Evolutionary conservation across 2,329 filamentous ascomycete species (phyloP).

Genomic region (Alternaria sp.): DNA sequence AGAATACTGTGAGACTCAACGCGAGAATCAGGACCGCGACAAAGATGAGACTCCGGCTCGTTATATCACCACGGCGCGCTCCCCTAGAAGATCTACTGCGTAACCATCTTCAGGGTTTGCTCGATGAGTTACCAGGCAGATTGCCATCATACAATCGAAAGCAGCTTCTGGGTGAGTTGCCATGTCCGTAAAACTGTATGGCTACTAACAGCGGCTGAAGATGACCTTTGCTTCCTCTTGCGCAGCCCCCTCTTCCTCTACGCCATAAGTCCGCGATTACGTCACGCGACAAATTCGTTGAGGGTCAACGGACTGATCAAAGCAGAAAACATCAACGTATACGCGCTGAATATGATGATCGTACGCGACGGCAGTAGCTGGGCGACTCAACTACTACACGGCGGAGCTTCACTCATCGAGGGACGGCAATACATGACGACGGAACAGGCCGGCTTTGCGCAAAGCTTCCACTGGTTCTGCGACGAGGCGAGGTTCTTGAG

Average conservation of each 20-base stretch:
- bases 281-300: neutral
- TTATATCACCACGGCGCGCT: neutral
- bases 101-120: slow-evolving; percentile 4
- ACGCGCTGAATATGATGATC: slow-evolving; percentile 9
- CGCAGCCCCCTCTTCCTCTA: slow-evolving; percentile 18
- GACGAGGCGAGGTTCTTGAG: slow-evolving; percentile 18
- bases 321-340: neutral
- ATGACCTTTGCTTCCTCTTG: slow-evolving; percentile 18
- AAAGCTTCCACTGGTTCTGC: slow-evolving; percentile 21
- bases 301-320: neutral
- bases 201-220: neutral
- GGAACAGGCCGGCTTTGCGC: slow-evolving; percentile 2
- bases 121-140: slow-evolving; percentile 12
- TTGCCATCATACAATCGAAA: slow-evolving; percentile 11
- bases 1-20: neutral
- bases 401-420: slow-evolving; percentile 12
- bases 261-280: slow-evolving; percentile 11
- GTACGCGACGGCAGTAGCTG: slow-evolving; percentile 13
- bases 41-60: neutral
- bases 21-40: neutral
- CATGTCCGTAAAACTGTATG: neutral
- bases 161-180: slow-evolving; percentile 12
- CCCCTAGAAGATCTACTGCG: neutral
- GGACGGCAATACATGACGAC: slow-evolving; percentile 4
- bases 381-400: slow-evolving; percentile 12